A percentile compares a stretch with the other conserved stretches of the same genome.
These are phyloP conservation scores for Pouteria glomerata DNA, from an alignment of 148 eudicot species.

Conservation along the genomic window DNA sequence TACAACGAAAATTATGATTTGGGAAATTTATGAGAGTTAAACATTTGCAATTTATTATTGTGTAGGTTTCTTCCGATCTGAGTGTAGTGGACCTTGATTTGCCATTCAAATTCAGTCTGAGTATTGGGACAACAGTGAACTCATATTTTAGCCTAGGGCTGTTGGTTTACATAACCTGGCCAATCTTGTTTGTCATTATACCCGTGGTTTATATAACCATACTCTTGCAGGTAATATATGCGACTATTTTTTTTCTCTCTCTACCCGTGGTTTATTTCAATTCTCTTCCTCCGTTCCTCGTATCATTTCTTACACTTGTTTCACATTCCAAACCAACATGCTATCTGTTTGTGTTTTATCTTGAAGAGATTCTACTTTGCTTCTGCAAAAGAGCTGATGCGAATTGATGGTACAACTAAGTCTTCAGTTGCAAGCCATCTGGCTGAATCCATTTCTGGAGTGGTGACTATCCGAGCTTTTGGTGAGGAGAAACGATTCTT, in stretches of 20 bases:
- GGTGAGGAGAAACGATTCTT: conserved; percentile 46
- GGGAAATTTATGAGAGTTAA: not conserved
- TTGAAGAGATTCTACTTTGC: conserved; percentile 46
- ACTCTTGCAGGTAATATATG: conserved; percentile 41
- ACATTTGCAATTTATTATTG: not conserved
- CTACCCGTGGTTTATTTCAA: too few relatives aligned
- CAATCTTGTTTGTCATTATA: conserved; percentile 39
- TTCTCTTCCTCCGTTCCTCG: too few relatives aligned
- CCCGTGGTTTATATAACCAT: conserved; percentile 41
- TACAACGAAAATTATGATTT: not conserved
- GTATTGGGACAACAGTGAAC: conserved; percentile 28
- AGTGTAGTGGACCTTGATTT: conserved; percentile 49
- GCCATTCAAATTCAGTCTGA: conserved; percentile 25
- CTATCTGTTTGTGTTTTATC: not conserved
- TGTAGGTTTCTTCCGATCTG: conserved; percentile 49
- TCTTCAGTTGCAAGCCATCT: conserved; percentile 50
- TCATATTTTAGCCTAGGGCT: conserved; percentile 36
- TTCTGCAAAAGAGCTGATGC: conserved; percentile 55
- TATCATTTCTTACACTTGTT: too few relatives aligned
- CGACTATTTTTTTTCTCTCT: too few relatives aligned
- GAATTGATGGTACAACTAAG: conserved; percentile 63
- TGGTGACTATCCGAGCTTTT: conserved; percentile 57
- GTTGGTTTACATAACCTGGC: conserved; percentile 54
- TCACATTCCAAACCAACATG: not conserved
- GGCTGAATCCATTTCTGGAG: conserved; percentile 54